phyloP scores from a whole-genome alignment of 306 rosid species.

The Arachis stenosperma region DNA sequence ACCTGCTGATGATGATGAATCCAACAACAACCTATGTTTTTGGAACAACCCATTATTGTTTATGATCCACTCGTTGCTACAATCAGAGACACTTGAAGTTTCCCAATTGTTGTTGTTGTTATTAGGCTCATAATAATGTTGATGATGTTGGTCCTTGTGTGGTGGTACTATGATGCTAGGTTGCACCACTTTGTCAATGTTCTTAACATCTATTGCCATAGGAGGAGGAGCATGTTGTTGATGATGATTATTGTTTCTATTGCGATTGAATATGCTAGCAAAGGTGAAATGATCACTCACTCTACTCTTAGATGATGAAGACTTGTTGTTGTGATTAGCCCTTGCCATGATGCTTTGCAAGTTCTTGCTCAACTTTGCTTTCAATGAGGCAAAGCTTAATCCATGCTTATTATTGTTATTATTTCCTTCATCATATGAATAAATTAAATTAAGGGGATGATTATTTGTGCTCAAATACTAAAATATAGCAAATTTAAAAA shows the following conservation, averaged over 20 bases:
- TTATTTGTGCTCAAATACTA: too few relatives aligned
- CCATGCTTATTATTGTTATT: constrained; percentile 28
- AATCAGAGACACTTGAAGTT: constrained; percentile 57
- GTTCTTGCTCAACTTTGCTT: constrained; percentile 77
- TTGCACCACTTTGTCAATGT: constrained; percentile 68
- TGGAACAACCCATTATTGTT: background rate
- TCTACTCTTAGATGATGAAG: constrained; percentile 63
- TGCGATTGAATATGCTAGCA: constrained; percentile 74
- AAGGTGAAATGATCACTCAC: constrained; percentile 89
- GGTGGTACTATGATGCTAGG: constrained; percentile 87
- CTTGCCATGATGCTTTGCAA: constrained; percentile 82
- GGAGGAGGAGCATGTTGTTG: constrained; percentile 8
- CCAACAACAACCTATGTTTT: background rate
- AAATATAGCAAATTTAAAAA: too few relatives aligned
- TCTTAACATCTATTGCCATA: constrained; percentile 40
- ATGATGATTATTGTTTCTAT: constrained; percentile 43
- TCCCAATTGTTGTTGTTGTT: constrained; percentile 42
- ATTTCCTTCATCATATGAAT: constrained; percentile 40
- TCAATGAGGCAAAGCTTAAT: constrained; percentile 72
- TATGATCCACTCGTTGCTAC: constrained; percentile 60
- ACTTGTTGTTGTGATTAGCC: constrained; percentile 52
- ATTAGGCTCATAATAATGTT: constrained; percentile 30
- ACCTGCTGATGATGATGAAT: constrained; percentile 43
- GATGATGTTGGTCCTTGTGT: background rate
- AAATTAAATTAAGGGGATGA: background rate